Evolutionary conservation across 1,284 basidiomycete genomes (phyloP).

Genomic region (Tilletia horrida): DNA sequence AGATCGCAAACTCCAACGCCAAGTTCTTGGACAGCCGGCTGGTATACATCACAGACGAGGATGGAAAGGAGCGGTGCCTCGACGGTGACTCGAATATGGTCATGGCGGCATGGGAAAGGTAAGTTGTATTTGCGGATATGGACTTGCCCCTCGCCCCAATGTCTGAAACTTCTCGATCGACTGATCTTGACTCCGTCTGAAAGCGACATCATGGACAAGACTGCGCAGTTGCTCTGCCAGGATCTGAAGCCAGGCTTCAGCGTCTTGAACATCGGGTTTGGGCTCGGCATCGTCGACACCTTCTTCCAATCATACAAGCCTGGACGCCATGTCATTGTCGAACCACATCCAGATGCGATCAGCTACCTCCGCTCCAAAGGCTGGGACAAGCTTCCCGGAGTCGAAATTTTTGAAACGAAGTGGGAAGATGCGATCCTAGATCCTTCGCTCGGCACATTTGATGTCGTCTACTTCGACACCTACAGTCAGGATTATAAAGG

Average conservation of each 20-base stretch:
- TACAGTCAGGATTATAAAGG: conserved; percentile 83
- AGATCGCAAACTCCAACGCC: conserved; percentile 62
- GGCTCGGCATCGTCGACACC: conserved; percentile 85
- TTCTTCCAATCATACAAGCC: conserved; percentile 73
- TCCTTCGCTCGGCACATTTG: conserved; percentile 67
- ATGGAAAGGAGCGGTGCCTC: conserved; percentile 77
- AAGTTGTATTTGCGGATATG: conserved; percentile 58
- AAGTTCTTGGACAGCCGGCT: conserved; percentile 72
- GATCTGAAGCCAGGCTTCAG: conserved; percentile 60
- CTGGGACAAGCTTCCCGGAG: conserved; percentile 38
- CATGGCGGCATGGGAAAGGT: conserved; percentile 63
- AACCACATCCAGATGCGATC: conserved; percentile 89
- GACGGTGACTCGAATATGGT: conserved; percentile 66
- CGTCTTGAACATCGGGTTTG: conserved; percentile 88
- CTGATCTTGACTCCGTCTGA: not conserved
- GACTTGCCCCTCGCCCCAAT: too few species aligned
- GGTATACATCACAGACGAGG: conserved; percentile 62
- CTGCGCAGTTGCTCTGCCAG: conserved; percentile 37
- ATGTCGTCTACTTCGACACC: conserved; percentile 90
- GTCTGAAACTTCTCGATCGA: too few species aligned
- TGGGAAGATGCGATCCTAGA: conserved; percentile 69
- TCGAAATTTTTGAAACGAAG: conserved; percentile 42
- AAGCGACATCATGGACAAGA: conserved; percentile 49
- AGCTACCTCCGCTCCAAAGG: conserved; percentile 65
- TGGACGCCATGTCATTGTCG: conserved; percentile 80